These are phyloP conservation scores for Aspergillus sp. DNA, from an alignment of 2,329 filamentous ascomycete genomes.

Conservation along the genomic window DNA sequence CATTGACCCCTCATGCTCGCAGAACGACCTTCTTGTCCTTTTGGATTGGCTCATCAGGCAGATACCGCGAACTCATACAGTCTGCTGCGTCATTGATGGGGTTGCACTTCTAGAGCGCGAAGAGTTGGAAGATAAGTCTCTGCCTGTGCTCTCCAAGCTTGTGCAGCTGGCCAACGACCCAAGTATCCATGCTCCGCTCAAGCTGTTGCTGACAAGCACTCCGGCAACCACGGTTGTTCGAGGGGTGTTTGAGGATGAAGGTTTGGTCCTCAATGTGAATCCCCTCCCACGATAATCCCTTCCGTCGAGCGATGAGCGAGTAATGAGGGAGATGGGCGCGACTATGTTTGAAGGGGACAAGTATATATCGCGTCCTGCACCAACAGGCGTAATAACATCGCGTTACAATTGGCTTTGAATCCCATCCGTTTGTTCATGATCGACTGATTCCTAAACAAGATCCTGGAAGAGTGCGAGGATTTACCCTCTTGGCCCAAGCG, in stretches of 20 bases:
- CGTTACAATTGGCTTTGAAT: neutral
- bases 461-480: neutral
- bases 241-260: neutral
- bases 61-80: neutral
- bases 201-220: conserved; percentile 1
- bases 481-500: neutral
- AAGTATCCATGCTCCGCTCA: neutral
- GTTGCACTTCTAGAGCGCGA: neutral
- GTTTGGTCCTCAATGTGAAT: neutral
- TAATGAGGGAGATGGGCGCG: neutral
- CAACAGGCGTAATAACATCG: too few species aligned
- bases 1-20: neutral
- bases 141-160: neutral
- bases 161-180: neutral
- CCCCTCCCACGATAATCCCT: neutral
- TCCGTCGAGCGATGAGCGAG: neutral
- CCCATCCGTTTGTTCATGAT: too few species aligned
- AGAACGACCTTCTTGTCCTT: neutral
- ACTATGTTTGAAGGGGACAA: neutral
- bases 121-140: neutral
- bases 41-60: neutral
- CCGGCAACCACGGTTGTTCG: neutral
- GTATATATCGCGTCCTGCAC: neutral
- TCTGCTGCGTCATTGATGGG: neutral
- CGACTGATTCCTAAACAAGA: too few species aligned